Base-by-base conservation (phyloP, 208 protist genomes). In the Trypanosoma cruzi region DNA sequence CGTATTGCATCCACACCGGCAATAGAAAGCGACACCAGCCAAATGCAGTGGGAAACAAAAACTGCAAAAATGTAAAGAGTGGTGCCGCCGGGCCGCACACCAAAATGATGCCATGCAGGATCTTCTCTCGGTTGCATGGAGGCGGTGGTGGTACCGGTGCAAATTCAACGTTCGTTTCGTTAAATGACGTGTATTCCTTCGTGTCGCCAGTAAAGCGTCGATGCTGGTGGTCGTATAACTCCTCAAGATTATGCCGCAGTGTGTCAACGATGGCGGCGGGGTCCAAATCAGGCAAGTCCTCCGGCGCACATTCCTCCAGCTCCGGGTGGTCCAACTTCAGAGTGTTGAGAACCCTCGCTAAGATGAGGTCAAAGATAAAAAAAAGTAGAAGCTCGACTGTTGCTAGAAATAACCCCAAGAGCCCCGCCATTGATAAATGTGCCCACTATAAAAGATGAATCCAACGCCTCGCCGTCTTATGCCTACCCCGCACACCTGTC, bases 281-380 rank as follows among this genome's bases (percentile, higher is more conserved):
- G 69, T 93, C 88, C 53, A 90, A 61, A 68, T 94, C 88, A 0
- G 88, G 88, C 7, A 82, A 79, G 14, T 80, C 73, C 49, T 64
- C 53, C 4, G 88, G 88, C 11, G 84, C 77, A 66, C 86, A 91
- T 56, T 90, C 85, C 8, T 94, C 85, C 22, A 94, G 62, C 71
- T 90, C 81, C 10, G 84, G 81, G 74, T 86, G 79, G 29, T 75
- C 82, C 49, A 80, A 64, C 67, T 92, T 91, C 48, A 81, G 77
- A 26, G 65, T 29, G 58, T 78, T 81, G 18, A 94, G 80, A 26
- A 73, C 48, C 46, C 71, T 74, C 0, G 88, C 85, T 31, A 86
- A 83, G 58, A 87, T 42, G 57, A 90, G 85, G 68, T 94, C 88
- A 11, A 67, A 68, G 4, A 60, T 50, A 58, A 87, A 90, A 59